Evolutionary conservation across 2,329 filamentous ascomycete species (phyloP).

Genomic region (Drechslerella coelobrocha): DNA sequence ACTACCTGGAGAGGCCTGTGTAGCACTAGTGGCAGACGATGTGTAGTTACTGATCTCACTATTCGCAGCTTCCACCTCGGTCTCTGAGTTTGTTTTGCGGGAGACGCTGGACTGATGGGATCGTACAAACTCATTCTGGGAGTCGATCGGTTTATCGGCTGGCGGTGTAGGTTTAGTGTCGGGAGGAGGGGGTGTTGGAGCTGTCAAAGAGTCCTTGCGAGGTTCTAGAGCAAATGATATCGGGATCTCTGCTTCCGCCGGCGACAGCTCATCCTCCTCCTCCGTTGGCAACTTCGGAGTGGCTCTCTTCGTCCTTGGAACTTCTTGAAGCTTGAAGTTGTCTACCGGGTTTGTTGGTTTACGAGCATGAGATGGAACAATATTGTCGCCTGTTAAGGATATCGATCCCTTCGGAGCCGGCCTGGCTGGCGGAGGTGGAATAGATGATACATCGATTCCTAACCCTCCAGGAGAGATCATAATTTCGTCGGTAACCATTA

Average conservation of each 20-base stretch:
- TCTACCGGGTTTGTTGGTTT: constrained; percentile 58
- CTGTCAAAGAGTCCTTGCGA: constrained; percentile 39
- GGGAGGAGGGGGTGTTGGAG: constrained; percentile 15
- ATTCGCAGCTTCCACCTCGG: constrained; percentile 32
- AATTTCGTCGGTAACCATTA: constrained; percentile 35
- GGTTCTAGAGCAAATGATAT: constrained; percentile 36
- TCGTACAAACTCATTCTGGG: constrained; percentile 35
- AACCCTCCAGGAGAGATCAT: constrained; percentile 38
- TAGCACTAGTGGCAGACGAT: constrained; percentile 44
- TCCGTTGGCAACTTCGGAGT: constrained; percentile 33
- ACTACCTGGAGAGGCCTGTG: constrained; percentile 40
- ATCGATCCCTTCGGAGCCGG: constrained; percentile 25
- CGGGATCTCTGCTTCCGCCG: constrained; percentile 29
- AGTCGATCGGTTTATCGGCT: constrained; percentile 11
- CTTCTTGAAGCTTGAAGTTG: constrained; percentile 80
- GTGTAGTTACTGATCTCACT: constrained; percentile 43
- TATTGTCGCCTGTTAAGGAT: constrained; percentile 25
- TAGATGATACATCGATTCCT: constrained; percentile 17
- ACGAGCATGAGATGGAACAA: constrained; percentile 42
- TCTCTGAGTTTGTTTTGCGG: constrained; percentile 50
- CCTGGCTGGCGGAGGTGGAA: constrained; percentile 22
- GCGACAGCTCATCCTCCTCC: constrained; percentile 14
- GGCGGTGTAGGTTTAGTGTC: constrained; percentile 1
- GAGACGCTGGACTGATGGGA: constrained; percentile 42
- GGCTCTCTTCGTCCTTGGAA: constrained; percentile 69